Conservation (phyloP, 2,329 filamentous ascomycete genomes). For the Botryotinia globosa region DNA sequence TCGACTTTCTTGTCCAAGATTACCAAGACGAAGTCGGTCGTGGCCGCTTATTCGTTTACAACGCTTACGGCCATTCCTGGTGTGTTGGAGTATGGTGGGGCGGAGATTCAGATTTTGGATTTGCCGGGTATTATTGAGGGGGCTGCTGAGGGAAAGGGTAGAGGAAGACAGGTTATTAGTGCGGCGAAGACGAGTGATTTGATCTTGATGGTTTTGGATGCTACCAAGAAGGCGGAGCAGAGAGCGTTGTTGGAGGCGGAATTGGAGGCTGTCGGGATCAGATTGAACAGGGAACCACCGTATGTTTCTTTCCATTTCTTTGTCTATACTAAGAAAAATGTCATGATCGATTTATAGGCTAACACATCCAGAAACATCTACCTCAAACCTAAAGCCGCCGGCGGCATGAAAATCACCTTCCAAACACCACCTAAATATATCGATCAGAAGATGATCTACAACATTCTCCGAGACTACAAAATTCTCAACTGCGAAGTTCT, state of each 20-base stretch:
- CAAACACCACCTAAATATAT: conserved; percentile 82
- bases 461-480: conserved; percentile 97
- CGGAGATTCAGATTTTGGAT: conserved; percentile 97
- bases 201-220: conserved; percentile 94
- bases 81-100: conserved; percentile 94
- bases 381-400: conserved; percentile 90
- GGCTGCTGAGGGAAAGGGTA: conserved; percentile 89
- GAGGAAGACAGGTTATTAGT: conserved; percentile 94
- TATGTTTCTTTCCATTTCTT: conserved; percentile 44
- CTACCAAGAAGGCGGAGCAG: conserved; percentile 94
- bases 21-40: conserved; percentile 95
- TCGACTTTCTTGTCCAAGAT: conserved; percentile 99
- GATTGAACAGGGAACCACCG: conserved; percentile 88
- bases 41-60: conserved; percentile 95
- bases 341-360: background rate
- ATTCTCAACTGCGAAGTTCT: conserved; percentile 97
- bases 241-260: conserved; percentile 85
- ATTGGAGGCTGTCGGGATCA: conserved; percentile 90
- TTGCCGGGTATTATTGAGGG: conserved; percentile 98
- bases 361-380: conserved; percentile 77
- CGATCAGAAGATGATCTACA: conserved; percentile 97
- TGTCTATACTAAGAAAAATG: background rate
- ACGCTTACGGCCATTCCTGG: conserved; percentile 96
- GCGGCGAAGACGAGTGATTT: conserved; percentile 98
- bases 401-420: conserved; percentile 99